These are phyloP conservation scores for Strombidium stylifer DNA, from an alignment of 73 alveolate species.

Conservation along the genomic window DNA sequence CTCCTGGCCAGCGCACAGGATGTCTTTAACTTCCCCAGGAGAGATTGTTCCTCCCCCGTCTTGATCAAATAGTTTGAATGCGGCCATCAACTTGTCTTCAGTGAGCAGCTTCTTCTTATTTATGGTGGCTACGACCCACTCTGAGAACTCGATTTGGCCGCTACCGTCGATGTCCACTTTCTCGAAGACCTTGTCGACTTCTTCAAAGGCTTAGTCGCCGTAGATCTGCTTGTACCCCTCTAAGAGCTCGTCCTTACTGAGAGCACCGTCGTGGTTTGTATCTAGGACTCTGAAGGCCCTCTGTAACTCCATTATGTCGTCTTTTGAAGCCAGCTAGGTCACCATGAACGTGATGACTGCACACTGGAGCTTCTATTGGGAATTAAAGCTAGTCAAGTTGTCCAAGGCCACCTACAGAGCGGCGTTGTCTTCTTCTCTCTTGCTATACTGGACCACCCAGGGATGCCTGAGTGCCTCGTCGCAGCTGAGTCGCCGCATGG, in stretches of 20 bases:
- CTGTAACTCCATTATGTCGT: conserved; percentile 22
- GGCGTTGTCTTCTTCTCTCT: not conserved
- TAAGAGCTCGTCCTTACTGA: conserved; percentile 44
- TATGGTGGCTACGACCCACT: conserved; percentile 36
- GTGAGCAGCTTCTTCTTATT: conserved; percentile 15
- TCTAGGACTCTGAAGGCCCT: conserved; percentile 39
- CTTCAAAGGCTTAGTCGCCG: no score
- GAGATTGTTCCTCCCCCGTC: conserved; percentile 17
- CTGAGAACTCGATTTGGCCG: conserved; percentile 25
- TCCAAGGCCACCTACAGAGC: not conserved
- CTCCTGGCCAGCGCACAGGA: no score
- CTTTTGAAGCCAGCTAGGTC: conserved; percentile 20
- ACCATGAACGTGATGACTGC: conserved; percentile 58
- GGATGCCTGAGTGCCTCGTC: conserved; percentile 46
- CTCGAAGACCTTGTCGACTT: conserved; percentile 23
- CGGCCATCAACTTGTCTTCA: conserved; percentile 1
- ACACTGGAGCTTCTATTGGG: conserved; percentile 26
- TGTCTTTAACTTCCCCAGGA: conserved; percentile 8
- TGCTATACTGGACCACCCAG: conserved; percentile 1
- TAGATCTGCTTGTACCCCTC: conserved; percentile 53
- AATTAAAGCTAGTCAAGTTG: no score
- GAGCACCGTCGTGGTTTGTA: conserved; percentile 54
- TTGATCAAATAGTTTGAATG: conserved; percentile 12
- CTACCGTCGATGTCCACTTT: conserved; percentile 23
- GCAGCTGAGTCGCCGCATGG: conserved; percentile 24